Evolutionary conservation across 805 yeast species (phyloP).

Genomic region (Cyberlindnera japonica): DNA sequence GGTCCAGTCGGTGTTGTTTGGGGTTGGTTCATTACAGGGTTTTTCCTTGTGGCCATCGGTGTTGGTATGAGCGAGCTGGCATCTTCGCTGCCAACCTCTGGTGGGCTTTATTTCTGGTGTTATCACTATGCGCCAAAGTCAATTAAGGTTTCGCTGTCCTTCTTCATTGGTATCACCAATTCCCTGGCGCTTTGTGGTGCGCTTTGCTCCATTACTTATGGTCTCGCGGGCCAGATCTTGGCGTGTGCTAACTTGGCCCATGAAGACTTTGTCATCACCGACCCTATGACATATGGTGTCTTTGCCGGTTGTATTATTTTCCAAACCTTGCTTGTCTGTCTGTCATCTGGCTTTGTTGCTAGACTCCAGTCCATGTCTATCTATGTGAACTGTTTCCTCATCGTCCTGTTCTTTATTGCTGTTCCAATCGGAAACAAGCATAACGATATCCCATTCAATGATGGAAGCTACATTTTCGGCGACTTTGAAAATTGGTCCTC

Average conservation of each 20-base stretch:
- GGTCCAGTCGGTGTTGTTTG: slow-evolving; percentile 62
- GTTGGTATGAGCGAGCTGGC: slow-evolving; percentile 61
- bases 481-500: slow-evolving; percentile 44
- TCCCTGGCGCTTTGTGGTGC: slow-evolving; percentile 64
- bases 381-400: slow-evolving; percentile 44
- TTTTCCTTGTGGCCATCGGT: slow-evolving; percentile 55
- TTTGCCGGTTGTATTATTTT: slow-evolving; percentile 53
- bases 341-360: slow-evolving; percentile 51
- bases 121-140: slow-evolving; percentile 57
- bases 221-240: slow-evolving; percentile 63
- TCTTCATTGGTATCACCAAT: slow-evolving; percentile 62
- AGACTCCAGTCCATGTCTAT: slow-evolving; percentile 54
- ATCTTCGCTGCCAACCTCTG: slow-evolving; percentile 68
- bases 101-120: slow-evolving; percentile 70
- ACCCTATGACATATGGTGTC: slow-evolving; percentile 54
- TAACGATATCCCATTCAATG: slow-evolving; percentile 36
- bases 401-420: slow-evolving; percentile 53
- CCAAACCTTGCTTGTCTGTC: slow-evolving; percentile 46
- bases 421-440: slow-evolving; percentile 50
- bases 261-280: slow-evolving; percentile 46
- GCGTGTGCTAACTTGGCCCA: slow-evolving; percentile 44
- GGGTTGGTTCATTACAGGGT: slow-evolving; percentile 66
- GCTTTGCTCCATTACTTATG: slow-evolving; percentile 65
- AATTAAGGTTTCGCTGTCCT: slow-evolving; percentile 50
- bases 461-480: slow-evolving; percentile 54